Evolutionary conservation across 129 eudicot genomes (phyloP), one percentile per base, ranked within the genome.

Genomic region (Pseudognaphalium luteoalbum): DNA sequence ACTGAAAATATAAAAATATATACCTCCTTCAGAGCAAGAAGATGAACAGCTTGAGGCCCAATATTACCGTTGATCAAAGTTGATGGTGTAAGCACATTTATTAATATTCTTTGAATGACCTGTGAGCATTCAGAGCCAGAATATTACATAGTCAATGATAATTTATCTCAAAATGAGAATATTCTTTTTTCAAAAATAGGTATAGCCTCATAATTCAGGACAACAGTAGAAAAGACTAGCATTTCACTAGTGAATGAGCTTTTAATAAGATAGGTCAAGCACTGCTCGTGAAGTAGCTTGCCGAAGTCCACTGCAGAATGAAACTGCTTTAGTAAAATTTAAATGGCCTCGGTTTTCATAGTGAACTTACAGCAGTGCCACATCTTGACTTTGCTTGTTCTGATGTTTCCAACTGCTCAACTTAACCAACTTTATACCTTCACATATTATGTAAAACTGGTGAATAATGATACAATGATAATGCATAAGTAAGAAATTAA

Each of bases 1-100:
- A 22, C 20, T 51, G 42, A n/a, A n/a, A n/a, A n/a, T n/a, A n/a
- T n/a, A n/a, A 17, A 19, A 50, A 15, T 71, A 74, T 73, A 52
- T 71, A 94, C 99, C 99, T 91, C 99, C 75, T 83, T 91, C 73
- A 94, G 80, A 73, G 93, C 85, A 82, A 94, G 97, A 89, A 94
- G 99, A 80, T 94, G 97, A 78, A 91, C 97, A 77, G 99, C 93
- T 83, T 94, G 96, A 80, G 99, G 96, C 81, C 99, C 96, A 71
- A 94, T 89, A 80, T 89, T 88, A 70, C 88, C 92, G 71, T 91
- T 87, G n/a, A 73, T 30, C 81, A 86, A 81, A 71, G 98, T 93
- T 68, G 99, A 87, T 77, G 99, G 96, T 20, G 99, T 91, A 64
- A 84, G 83, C 58, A 91, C 90, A 41, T 87, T 69, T 66, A 94